Conservation (phyloP, 768 basidiomycete species). For the Suillus plorans region DNA sequence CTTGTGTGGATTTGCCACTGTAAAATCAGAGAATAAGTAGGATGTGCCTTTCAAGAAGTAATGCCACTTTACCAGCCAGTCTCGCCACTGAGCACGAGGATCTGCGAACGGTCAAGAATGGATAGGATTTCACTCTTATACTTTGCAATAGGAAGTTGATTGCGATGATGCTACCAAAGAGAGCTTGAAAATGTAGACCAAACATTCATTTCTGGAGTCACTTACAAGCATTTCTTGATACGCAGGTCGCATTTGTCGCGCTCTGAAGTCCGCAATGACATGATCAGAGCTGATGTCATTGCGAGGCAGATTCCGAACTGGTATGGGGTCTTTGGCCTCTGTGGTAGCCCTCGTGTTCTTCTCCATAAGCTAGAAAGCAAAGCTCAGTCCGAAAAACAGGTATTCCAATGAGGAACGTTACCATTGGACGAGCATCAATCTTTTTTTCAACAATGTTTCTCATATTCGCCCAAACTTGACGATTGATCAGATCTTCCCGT, state of each 20-base stretch:
- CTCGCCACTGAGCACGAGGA: conserved; percentile 85
- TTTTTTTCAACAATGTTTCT: conserved; percentile 64
- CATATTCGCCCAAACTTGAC: conserved; percentile 69
- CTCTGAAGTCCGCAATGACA: conserved; percentile 55
- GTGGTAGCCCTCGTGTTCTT: conserved; percentile 17
- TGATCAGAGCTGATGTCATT: conserved; percentile 41
- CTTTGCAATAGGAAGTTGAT: conserved; percentile 79
- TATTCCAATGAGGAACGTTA: conserved; percentile 12
- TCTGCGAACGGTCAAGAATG: conserved; percentile 70
- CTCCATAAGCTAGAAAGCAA: conserved; percentile 17
- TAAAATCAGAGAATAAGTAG: conserved; percentile 9
- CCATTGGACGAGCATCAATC: conserved; percentile 45
- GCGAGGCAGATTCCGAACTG: conserved; percentile 8
- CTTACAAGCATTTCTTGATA: conserved; percentile 91
- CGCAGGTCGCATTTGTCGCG: conserved; percentile 56
- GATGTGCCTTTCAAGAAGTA: conserved; percentile 37
- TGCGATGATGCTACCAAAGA: conserved; percentile 60
- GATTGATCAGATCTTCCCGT: conserved; percentile 62
- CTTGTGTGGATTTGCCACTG: conserved; percentile 96
- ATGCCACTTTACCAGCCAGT: conserved; percentile 60
- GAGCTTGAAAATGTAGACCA: background rate
- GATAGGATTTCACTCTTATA: conserved; percentile 74
- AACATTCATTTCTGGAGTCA: conserved; percentile 13
- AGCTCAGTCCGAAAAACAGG: conserved; percentile 1
- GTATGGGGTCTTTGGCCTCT: conserved; percentile 16